Percentiles rank a stretch among this genome's conserved stretches.
phyloP scores from a whole-genome alignment of 1,139 yeast species.

The Saccharomyces hybrid region DNA sequence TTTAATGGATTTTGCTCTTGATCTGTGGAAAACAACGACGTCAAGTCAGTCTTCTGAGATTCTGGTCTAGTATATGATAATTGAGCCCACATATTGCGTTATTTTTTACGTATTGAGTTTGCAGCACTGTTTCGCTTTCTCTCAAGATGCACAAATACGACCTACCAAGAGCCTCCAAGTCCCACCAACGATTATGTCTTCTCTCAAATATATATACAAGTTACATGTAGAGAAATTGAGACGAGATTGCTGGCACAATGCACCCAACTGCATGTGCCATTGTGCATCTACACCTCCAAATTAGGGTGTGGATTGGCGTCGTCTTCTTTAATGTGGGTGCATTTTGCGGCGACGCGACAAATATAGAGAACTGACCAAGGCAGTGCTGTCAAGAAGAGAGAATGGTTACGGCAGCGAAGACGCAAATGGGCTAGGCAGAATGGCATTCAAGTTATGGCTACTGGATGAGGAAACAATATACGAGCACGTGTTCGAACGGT shows the following conservation, averaged over 20 bases:
- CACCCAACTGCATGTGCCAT: constrained; percentile 1
- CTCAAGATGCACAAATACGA: not conserved
- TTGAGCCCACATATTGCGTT: not conserved
- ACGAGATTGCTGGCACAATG: not conserved
- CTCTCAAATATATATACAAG: not conserved
- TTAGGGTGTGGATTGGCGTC: constrained; percentile 1
- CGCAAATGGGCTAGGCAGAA: constrained; percentile 1
- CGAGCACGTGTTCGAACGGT: constrained; percentile 29
- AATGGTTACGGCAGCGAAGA: not conserved
- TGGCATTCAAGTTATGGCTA: constrained; percentile 7
- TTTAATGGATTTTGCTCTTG: not conserved
- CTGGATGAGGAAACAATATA: constrained; percentile 22
- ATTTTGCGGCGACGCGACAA: not conserved
- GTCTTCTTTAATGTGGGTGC: not conserved
- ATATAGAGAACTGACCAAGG: not conserved
- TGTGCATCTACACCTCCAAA: constrained; percentile 1
- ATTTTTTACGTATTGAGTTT: not conserved
- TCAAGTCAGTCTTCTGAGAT: not conserved
- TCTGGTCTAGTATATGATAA: not conserved
- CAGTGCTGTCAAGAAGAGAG: not conserved
- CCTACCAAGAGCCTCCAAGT: not conserved
- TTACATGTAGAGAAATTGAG: not conserved
- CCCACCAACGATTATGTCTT: not conserved
- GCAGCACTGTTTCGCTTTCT: not conserved
- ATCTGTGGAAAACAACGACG: not conserved